Evolutionary conservation across 2,329 filamentous ascomycete genomes (phyloP), one percentile per base, ranked within the genome.

Genomic region (Diaporthe caulivora): DNA sequence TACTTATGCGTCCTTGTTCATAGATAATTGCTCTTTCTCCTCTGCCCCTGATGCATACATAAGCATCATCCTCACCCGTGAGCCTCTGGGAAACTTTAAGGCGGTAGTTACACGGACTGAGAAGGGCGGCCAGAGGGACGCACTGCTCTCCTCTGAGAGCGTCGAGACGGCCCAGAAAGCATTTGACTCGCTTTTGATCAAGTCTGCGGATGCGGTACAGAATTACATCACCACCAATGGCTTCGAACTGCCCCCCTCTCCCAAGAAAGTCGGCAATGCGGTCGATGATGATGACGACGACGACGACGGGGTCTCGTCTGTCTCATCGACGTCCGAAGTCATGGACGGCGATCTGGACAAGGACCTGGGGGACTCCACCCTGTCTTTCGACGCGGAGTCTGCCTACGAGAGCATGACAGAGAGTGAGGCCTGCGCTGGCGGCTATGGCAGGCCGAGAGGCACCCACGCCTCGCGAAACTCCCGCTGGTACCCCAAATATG

Each of bases 201-300:
- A 80, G 74, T 83, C 83, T 13, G 83, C 83, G n/a, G 81, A 82
- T 54, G 81, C 80, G n/a, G 81, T 83, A 54, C 78, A 80, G 51
- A 76, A 79, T 54, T 77, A 80, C 76, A 79, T 83, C 70, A 53
- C 73, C n/a, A 77, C 77, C 31, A 80, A 82, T 60, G 84, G 83
- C 60, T 84, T 81, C 65, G 79, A 76, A 31, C 60, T 76, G 18
- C 70, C 72, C 3, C 57, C 74, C 10, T 62, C 37, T 51, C 26
- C 69, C 62, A 75, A 77, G 67, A 75, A 74, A 64, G 54, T 65
- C 11, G 34, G 34, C 10, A 44, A 42, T 13, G 31, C 62, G 29
- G 24, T 55, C 34, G 42, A 71, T 40, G 73, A 72, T 17, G 76
- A 74, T 26, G 77, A 78, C 54, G 60, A 53, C 15, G 51, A 78